Percentiles rank a stretch among this genome's conserved stretches.
Conservation (phyloP, 2,329 filamentous ascomycete genomes). For the Paraconiothyrium brasiliense region DNA sequence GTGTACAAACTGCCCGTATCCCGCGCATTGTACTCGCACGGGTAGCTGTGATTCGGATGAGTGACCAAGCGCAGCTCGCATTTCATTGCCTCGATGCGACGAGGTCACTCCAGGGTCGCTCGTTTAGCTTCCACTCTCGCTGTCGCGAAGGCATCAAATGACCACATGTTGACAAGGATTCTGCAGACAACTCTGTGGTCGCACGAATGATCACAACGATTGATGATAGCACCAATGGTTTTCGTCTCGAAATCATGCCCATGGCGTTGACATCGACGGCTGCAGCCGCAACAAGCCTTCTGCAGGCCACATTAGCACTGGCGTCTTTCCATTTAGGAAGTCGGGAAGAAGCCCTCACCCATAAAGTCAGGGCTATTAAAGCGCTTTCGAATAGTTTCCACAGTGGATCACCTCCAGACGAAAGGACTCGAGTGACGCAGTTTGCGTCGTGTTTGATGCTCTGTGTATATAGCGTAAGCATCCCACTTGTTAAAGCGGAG, state of each 20-base stretch:
- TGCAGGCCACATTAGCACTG: constrained; percentile 58
- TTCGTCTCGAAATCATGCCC: constrained; percentile 57
- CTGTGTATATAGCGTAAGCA: constrained; percentile 59
- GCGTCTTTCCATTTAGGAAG: constrained; percentile 56
- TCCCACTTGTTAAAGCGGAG: not conserved
- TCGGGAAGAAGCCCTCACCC: constrained; percentile 51
- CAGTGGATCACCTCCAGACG: constrained; percentile 21
- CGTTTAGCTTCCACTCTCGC: not conserved
- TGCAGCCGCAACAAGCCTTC: constrained; percentile 50
- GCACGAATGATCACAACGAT: constrained; percentile 60
- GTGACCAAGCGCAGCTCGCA: constrained; percentile 5
- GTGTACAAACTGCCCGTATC: constrained; percentile 26
- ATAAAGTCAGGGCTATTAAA: constrained; percentile 56
- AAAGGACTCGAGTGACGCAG: constrained; percentile 44
- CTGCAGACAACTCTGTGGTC: constrained; percentile 52
- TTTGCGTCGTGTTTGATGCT: constrained; percentile 62
- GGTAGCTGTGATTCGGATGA: too few relatives aligned
- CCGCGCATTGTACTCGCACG: not conserved
- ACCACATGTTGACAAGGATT: constrained; percentile 27
- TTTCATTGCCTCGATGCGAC: constrained; percentile 2
- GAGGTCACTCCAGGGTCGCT: not conserved
- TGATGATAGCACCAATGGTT: constrained; percentile 57
- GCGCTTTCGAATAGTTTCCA: constrained; percentile 52
- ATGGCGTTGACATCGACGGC: constrained; percentile 54
- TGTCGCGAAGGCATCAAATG: not conserved